These are phyloP conservation scores for Phyllosticta citrichinensis DNA, from an alignment of 2,329 filamentous ascomycete genomes.

Conservation along the genomic window DNA sequence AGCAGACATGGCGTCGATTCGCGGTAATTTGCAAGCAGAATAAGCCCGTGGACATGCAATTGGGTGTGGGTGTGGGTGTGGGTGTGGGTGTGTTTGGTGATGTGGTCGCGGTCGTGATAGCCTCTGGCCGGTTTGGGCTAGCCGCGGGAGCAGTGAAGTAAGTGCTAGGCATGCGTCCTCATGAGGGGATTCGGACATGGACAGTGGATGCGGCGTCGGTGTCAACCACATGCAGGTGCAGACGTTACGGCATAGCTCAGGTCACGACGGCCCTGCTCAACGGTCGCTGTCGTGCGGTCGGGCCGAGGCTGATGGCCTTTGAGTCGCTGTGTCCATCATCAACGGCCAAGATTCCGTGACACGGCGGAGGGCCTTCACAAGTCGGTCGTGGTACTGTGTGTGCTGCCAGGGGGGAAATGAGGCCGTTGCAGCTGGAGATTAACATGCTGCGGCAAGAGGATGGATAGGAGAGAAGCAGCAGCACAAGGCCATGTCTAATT, in stretches of 20 bases:
- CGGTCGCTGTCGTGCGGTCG: neutral
- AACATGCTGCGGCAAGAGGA: too few relatives aligned
- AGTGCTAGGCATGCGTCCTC: neutral
- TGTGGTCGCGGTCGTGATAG: neutral
- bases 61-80: too few relatives aligned
- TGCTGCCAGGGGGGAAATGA: too few relatives aligned
- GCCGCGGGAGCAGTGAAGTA: too few relatives aligned
- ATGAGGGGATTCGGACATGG: neutral
- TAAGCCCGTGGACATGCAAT: neutral
- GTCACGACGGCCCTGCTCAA: neutral
- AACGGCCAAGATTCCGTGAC: neutral
- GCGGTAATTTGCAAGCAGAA: neutral
- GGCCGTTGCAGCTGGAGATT: too few relatives aligned
- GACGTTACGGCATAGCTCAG: neutral
- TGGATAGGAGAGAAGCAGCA: too few relatives aligned
- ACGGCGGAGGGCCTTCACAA: neutral
- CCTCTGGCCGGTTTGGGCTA: too few relatives aligned
- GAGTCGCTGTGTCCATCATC: neutral
- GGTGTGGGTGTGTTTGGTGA: too few relatives aligned
- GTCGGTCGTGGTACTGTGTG: too few relatives aligned
- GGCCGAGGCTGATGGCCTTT: neutral
- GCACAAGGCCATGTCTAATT: too few relatives aligned
- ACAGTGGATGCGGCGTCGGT: neutral
- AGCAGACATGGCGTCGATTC: neutral
- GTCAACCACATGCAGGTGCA: too few relatives aligned